A percentile compares a stretch with the other conserved stretches of the same genome.
phyloP scores from a whole-genome alignment of 139 green algal species.

The Yamagishiella unicocca region DNA sequence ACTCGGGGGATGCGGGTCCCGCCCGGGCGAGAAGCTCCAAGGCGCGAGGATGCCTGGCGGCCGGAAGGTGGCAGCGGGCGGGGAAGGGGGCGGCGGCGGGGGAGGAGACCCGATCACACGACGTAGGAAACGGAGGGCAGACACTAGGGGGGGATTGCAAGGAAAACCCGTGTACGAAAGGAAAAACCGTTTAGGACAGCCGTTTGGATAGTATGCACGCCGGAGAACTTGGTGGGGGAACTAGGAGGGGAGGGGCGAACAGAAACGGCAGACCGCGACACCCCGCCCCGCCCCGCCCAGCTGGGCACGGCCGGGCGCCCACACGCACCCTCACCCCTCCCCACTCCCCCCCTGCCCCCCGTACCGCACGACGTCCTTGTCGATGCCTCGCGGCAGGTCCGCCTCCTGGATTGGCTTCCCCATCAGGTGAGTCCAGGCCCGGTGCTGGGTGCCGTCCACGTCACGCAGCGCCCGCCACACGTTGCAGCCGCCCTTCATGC shows the following conservation, averaged over 20 bases:
- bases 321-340: neutral
- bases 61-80: neutral
- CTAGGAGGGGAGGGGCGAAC: neutral
- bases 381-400: constrained; percentile 64
- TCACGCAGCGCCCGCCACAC: constrained; percentile 67
- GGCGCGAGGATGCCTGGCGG: constrained; percentile 2
- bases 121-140: no score
- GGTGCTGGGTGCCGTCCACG: constrained; percentile 49
- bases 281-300: no score
- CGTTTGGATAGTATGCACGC: no score
- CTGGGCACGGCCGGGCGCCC: neutral
- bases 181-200: no score
- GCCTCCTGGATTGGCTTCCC: constrained; percentile 49
- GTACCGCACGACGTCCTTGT: constrained; percentile 34
- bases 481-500: constrained; percentile 72
- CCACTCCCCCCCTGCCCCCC: neutral
- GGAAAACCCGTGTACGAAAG: no score
- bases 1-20: neutral
- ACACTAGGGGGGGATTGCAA: no score
- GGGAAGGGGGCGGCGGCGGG: neutral
- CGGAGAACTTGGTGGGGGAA: no score
- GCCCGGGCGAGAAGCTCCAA: constrained; percentile 13
- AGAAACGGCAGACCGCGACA: no score
- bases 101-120: no score
- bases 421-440: constrained; percentile 52